Conservation (phyloP, 768 basidiomycete species). For the Termitomyces sp. region DNA sequence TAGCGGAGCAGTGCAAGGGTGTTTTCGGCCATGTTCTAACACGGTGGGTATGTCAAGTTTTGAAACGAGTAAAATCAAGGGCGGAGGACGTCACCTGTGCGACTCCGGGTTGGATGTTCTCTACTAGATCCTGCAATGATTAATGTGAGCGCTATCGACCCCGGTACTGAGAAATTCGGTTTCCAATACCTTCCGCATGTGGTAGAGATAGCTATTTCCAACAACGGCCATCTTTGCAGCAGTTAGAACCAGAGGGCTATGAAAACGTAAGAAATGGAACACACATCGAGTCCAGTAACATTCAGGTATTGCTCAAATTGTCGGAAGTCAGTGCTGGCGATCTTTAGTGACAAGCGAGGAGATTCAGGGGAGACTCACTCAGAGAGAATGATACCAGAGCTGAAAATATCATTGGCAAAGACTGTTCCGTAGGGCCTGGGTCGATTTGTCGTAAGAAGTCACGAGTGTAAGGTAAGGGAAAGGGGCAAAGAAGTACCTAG, state of each 20-base stretch:
- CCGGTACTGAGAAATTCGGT: background rate
- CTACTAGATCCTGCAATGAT: constrained; percentile 62
- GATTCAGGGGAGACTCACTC: constrained; percentile 52
- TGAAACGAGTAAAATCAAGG: background rate
- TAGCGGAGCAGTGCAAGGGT: constrained; percentile 73
- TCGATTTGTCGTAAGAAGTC: background rate
- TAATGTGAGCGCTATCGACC: background rate
- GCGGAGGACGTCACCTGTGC: constrained; percentile 41
- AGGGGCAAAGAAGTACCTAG: constrained; percentile 42
- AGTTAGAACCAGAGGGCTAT: constrained; percentile 6
- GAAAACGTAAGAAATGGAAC: constrained; percentile 19
- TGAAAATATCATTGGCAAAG: constrained; percentile 89
- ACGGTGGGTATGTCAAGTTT: constrained; percentile 14
- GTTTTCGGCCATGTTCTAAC: constrained; percentile 87
- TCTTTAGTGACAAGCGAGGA: constrained; percentile 6
- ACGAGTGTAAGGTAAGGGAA: background rate
- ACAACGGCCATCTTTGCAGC: constrained; percentile 78
- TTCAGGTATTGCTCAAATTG: constrained; percentile 91
- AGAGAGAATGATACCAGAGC: constrained; percentile 84
- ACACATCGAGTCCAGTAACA: constrained; percentile 86
- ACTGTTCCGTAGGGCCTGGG: constrained; percentile 82
- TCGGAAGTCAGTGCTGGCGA: constrained; percentile 83
- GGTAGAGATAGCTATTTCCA: constrained; percentile 90
- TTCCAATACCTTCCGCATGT: constrained; percentile 78
- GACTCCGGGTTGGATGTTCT: constrained; percentile 82